These are phyloP conservation scores for Skeletonema potamos DNA, from an alignment of 108 stramenopile species.

Conservation along the genomic window DNA sequence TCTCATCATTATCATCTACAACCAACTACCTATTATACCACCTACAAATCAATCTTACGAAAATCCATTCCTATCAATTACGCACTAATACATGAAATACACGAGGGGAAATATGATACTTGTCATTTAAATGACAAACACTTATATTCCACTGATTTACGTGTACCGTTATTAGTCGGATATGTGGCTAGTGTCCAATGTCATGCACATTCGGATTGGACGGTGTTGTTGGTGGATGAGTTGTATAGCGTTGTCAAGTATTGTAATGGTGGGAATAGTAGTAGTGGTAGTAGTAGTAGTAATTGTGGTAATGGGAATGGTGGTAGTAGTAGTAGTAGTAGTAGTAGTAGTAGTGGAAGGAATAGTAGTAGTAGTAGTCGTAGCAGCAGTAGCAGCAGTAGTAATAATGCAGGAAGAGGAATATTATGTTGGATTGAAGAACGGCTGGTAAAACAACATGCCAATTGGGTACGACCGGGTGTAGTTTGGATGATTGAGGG, in stretches of 20 bases:
- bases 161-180: conserved; percentile 22
- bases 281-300: background rate
- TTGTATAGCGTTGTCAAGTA: conserved; percentile 2
- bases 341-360: background rate
- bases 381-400: no score
- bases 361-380: no score
- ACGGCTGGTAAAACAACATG: conserved; percentile 33
- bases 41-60: conserved; percentile 6
- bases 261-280: background rate
- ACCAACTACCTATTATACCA: background rate
- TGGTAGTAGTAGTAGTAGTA: background rate
- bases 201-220: conserved; percentile 47
- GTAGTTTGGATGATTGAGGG: conserved; percentile 59
- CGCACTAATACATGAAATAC: conserved; percentile 28
- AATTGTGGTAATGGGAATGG: no score
- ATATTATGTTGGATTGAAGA: conserved; percentile 42
- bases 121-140: background rate
- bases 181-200: conserved; percentile 38
- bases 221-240: conserved; percentile 36
- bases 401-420: conserved; percentile 11
- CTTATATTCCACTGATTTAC: conserved; percentile 5
- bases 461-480: conserved; percentile 50
- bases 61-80: background rate
- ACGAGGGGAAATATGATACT: conserved; percentile 25
- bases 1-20: background rate